phyloP scores from a whole-genome alignment of 345 rosid genomes.

The Lepidium aucheri region DNA sequence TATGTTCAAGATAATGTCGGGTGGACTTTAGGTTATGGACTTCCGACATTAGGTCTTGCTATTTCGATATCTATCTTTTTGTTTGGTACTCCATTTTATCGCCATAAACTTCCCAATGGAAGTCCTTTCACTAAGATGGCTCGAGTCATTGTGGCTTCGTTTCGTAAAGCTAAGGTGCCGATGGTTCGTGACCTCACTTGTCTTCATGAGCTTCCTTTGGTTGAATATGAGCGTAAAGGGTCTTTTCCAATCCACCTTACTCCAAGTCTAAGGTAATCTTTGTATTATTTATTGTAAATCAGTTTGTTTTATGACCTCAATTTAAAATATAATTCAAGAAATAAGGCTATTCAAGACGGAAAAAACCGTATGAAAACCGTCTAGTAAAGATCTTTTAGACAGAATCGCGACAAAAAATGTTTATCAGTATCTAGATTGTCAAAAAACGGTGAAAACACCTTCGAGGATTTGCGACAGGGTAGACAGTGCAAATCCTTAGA shows the following conservation, averaged over 20 bases:
- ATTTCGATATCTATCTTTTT: constrained; percentile 51
- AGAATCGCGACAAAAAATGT: no score
- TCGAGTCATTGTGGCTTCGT: constrained; percentile 60
- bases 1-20: constrained; percentile 91
- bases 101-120: constrained; percentile 62
- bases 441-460: no score
- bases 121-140: constrained; percentile 81
- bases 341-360: no score
- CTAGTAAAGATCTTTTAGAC: no score
- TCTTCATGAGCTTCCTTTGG: constrained; percentile 50
- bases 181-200: constrained; percentile 38
- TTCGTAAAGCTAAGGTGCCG: constrained; percentile 41
- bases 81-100: constrained; percentile 60
- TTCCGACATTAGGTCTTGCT: constrained; percentile 64
- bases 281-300: background rate
- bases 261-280: constrained; percentile 41
- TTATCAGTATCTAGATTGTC: no score
- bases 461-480: no score
- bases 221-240: constrained; percentile 42
- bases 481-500: no score
- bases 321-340: no score
- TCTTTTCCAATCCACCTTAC: constrained; percentile 59
- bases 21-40: constrained; percentile 70
- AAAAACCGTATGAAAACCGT: no score
- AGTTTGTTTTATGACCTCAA: no score